Base-by-base conservation (phyloP, 306 rosid genomes). In the Ziziphus jujuba region DNA sequence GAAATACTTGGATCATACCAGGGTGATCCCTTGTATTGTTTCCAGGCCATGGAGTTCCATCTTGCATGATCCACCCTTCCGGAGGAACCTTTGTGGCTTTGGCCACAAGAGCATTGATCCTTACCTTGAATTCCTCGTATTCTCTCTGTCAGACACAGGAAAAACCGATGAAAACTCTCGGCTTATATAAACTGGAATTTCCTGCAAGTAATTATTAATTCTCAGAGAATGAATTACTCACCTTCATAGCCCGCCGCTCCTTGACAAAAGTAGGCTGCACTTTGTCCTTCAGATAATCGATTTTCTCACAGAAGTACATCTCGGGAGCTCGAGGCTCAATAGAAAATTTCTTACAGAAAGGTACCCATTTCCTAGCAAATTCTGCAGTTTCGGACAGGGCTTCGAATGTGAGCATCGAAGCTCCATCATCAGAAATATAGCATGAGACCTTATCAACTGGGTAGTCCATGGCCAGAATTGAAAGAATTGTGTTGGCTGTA, bases 31-130 rank as follows among this genome's bases (percentile, higher is more conserved):
- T 91, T 1, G 96, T 89, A 67, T 91, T 91, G 85, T 91, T 91
- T 48, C 97, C 97, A 0, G 97, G 97, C 98, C 98, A 92, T 56
- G 98, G 98, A 63, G 96, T 92, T 75, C 98, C 98, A 77, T 92
- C 98, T 84, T 92, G 95, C 98, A 92, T 92, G 54, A 92, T 92
- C 98, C 98, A 92, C 53, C 98, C 98, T 80, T 89, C 96, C 22
- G 84, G 66, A 15, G 98, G 98, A 77, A 84, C 85, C 82, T 92
- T 92, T 52, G 77, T 53, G 24, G 98, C 98, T 79, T 92, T 92
- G 20, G 98, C 98, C 63, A 92, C 98, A n/a, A 87, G 89, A 45
- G 92, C 95, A 63, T 92, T 92, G 66, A 89, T 52, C 70, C 96
- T 84, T 33, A 92, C 92, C 88, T 92, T 92, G 75, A 92, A 89